Evolutionary conservation across 768 basidiomycete genomes (phyloP).

Genomic region (Phylloporus sp.): DNA sequence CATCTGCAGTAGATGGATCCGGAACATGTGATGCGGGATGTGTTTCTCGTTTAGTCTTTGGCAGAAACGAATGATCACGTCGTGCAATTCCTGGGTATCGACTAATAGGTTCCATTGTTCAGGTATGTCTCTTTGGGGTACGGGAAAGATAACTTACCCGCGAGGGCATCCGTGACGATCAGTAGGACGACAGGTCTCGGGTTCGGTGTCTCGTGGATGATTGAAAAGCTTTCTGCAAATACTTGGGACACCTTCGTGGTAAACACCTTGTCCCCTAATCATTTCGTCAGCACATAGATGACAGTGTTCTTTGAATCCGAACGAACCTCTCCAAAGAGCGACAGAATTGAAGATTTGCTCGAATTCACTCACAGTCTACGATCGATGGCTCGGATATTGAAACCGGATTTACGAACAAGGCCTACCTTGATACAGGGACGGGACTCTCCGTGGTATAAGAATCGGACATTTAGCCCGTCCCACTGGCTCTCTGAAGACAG

Average conservation of each 20-base stretch:
- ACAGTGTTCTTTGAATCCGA: neutral
- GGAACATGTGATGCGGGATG: constrained; percentile 18
- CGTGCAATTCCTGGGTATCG: constrained; percentile 11
- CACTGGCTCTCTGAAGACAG: constrained; percentile 13
- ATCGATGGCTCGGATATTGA: neutral
- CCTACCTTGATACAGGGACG: constrained; percentile 9
- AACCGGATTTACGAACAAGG: neutral
- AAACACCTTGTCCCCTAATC: constrained; percentile 14
- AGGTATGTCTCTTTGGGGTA: neutral
- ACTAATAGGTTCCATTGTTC: constrained; percentile 1
- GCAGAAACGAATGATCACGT: constrained; percentile 8
- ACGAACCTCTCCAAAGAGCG: constrained; percentile 15
- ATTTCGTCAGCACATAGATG: neutral
- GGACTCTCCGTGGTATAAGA: constrained; percentile 11
- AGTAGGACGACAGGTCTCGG: constrained; percentile 12
- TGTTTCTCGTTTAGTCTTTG: constrained; percentile 6
- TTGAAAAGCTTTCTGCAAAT: constrained; percentile 14
- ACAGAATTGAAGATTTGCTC: constrained; percentile 20
- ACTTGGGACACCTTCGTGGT: constrained; percentile 16
- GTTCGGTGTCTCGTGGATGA: neutral
- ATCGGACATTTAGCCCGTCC: constrained; percentile 18
- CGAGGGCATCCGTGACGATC: constrained; percentile 20
- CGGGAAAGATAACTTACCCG: constrained; percentile 7
- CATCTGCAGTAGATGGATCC: constrained; percentile 23
- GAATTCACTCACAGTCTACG: constrained; percentile 16